Evolutionary conservation across 129 eudicot species (phyloP), one percentile per base, ranked within the genome.

Genomic region (Ambrosia trifida): DNA sequence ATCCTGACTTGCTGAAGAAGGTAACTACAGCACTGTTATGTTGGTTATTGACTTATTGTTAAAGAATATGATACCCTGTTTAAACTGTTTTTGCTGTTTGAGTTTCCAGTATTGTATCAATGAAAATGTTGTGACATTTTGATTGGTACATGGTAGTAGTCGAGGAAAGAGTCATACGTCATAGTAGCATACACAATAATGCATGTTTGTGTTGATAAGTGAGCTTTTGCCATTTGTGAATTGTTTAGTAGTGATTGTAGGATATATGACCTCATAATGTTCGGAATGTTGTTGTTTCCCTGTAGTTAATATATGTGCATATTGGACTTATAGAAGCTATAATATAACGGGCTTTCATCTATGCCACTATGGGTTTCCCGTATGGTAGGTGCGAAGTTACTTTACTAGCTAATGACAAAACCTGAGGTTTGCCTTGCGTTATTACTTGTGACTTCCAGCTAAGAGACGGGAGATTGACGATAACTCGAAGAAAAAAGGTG

Each of bases 1-100:
- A 81, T 31, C 46, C 61, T 10, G 83, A 84, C 79, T 24, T 89
- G 78, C 70, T 86, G 46, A 82, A 89, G 79, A 85, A 89, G 89
- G 96, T 89, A 76, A 59, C 49, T 61, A 1, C 35, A n/a, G 28
- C 58, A 19, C 35, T 68, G 14, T 13, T 47, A 24, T 24, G 28
- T 24, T 24, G 28, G 47, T 62, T 44, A 14, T 43, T 38, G 33
- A 17, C 35, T 13, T 17, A 44, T n/a, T 76, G 11, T 76, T 16
- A 12, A 66, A 67, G 68, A 57, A 66, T 54, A 24, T 41, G 68
- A 44, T 66, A 7, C 49, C 68, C 17, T 68, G 57, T 68, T 57
- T 3, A 18, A 52, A 16, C 11, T 16, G 60, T 18, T 17, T 64
- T 4, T 74, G 73, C 17, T 28, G 40, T 64, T 49, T 62, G 33